phyloP scores from a whole-genome alignment of 2,329 filamentous ascomycete species.

The Verticillium longisporum region DNA sequence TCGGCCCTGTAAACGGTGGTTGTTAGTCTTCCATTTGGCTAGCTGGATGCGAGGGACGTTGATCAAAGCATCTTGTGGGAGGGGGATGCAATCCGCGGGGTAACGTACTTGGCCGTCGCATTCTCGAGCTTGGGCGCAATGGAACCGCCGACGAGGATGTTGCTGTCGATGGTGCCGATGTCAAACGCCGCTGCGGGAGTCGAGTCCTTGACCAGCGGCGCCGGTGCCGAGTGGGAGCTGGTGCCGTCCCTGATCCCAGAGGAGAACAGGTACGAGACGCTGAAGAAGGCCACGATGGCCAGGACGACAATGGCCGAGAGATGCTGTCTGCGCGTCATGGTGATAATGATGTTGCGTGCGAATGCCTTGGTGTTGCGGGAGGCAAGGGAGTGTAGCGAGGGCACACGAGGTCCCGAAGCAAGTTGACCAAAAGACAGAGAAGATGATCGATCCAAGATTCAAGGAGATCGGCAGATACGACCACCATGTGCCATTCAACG shows the following conservation, averaged over 20 bases:
- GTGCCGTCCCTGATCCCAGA: constrained; percentile 22
- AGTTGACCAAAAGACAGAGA: neutral
- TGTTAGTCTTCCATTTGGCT: neutral
- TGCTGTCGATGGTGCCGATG: constrained; percentile 34
- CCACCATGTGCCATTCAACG: neutral
- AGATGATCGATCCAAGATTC: neutral
- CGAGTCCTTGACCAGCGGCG: constrained; percentile 12
- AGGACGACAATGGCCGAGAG: constrained; percentile 47
- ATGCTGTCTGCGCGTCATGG: constrained; percentile 48
- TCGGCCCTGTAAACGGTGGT: constrained; percentile 39
- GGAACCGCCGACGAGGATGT: constrained; percentile 57
- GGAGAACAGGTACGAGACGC: constrained; percentile 54
- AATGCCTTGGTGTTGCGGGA: neutral
- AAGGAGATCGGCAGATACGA: neutral
- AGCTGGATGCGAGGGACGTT: neutral
- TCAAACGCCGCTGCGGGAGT: constrained; percentile 20
- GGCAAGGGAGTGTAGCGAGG: neutral
- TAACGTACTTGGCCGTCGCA: constrained; percentile 64
- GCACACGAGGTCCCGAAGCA: neutral
- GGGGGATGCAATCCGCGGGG: neutral
- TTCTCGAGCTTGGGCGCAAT: constrained; percentile 80
- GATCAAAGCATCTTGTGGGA: neutral
- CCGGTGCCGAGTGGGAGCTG: neutral
- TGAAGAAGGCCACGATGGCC: constrained; percentile 47
- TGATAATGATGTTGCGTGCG: neutral